A percentile compares a stretch with the other conserved stretches of the same genome.
Conservation (phyloP, 306 rosid species). For the Trifolium fragiferum region DNA sequence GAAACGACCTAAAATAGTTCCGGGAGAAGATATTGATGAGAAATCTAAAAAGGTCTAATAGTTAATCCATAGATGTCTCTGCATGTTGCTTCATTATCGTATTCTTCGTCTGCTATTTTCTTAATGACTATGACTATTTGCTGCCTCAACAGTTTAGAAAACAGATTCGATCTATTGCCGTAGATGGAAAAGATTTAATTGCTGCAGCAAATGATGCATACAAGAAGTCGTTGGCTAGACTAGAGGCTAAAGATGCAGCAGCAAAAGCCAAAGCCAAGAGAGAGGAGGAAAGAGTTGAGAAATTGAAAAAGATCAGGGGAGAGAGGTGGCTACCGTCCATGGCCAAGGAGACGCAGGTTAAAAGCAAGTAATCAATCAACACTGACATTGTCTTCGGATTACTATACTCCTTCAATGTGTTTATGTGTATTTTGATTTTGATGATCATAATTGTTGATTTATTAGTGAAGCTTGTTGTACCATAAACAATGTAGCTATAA, state of each 20-base stretch:
- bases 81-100: constrained; percentile 8
- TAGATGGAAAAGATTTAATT: constrained; percentile 65
- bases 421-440: constrained; percentile 14
- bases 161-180: constrained; percentile 57
- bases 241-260: constrained; percentile 71
- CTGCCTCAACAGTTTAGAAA: constrained; percentile 61
- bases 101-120: not conserved
- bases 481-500: constrained; percentile 5
- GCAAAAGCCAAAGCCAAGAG: constrained; percentile 69
- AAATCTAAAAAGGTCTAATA: constrained; percentile 82
- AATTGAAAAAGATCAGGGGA: constrained; percentile 82
- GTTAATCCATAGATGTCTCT: constrained; percentile 1
- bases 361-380: not conserved
- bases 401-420: constrained; percentile 30
- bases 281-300: constrained; percentile 80
- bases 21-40: constrained; percentile 75
- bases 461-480: constrained; percentile 25
- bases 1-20: constrained; percentile 78
- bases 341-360: constrained; percentile 65
- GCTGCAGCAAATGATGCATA: constrained; percentile 60
- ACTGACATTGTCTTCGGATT: not conserved
- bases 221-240: constrained; percentile 67
- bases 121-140: constrained; percentile 30
- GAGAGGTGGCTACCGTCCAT: constrained; percentile 92
- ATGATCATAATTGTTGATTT: constrained; percentile 29